Evolutionary conservation across 106 monocot species (phyloP).

Genomic region (Dioscorea zingiberensis): DNA sequence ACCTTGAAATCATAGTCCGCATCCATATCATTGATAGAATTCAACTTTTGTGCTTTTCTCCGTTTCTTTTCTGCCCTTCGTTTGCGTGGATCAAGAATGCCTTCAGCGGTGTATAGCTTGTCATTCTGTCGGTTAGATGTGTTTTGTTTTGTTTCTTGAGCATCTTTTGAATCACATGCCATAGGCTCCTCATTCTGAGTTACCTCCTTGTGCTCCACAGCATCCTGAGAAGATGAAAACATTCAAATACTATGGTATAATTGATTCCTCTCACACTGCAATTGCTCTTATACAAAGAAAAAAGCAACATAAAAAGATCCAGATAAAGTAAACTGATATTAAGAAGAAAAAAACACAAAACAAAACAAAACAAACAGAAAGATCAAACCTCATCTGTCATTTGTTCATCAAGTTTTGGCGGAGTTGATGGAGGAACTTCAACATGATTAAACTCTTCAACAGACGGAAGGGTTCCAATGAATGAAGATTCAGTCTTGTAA

Average conservation of each 20-base stretch:
- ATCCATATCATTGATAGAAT: slow-evolving; percentile 45
- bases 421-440: slow-evolving; percentile 62
- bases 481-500: slow-evolving; percentile 67
- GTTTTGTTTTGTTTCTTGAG: slow-evolving; percentile 18
- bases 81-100: slow-evolving; percentile 77
- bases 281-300: too few relatives aligned
- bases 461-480: slow-evolving; percentile 67
- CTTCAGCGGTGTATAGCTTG: slow-evolving; percentile 74
- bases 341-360: neutral
- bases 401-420: slow-evolving; percentile 61
- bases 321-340: neutral
- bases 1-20: slow-evolving; percentile 93
- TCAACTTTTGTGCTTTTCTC: slow-evolving; percentile 44
- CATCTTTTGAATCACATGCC: slow-evolving; percentile 23
- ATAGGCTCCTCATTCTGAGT: slow-evolving; percentile 31
- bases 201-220: slow-evolving; percentile 11
- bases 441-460: slow-evolving; percentile 68
- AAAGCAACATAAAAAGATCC: too few relatives aligned
- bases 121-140: slow-evolving; percentile 43
- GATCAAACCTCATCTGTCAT: slow-evolving; percentile 61
- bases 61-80: slow-evolving; percentile 64
- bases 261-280: neutral
- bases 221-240: slow-evolving; percentile 26
- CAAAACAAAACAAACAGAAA: neutral
- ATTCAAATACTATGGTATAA: neutral